phyloP scores from a whole-genome alignment of 192 early-diverging fungal genomes.

The Coemansia sp. region DNA sequence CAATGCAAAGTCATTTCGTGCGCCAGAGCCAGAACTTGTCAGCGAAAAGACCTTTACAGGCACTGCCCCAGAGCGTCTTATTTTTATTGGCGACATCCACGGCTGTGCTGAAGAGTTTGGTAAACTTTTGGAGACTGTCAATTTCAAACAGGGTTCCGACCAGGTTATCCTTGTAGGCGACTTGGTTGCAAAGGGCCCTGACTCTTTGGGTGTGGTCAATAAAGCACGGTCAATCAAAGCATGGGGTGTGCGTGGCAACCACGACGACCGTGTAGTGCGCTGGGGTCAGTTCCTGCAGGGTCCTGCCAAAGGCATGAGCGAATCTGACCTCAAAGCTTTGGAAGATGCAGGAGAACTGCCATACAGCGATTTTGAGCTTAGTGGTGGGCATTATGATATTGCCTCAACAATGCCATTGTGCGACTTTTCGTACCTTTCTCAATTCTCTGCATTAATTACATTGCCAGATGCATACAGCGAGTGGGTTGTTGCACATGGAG shows the following conservation, averaged over 20 bases:
- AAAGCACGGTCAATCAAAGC: constrained; percentile 52
- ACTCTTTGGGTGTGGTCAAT: constrained; percentile 59
- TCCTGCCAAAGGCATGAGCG: constrained; percentile 18
- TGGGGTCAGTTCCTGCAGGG: constrained; percentile 57
- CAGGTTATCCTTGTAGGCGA: constrained; percentile 69
- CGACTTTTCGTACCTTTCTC: constrained; percentile 57
- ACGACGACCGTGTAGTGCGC: constrained; percentile 70
- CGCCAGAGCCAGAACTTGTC: constrained; percentile 16
- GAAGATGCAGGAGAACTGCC: constrained; percentile 14
- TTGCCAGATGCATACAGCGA: constrained; percentile 44
- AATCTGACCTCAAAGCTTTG: constrained; percentile 11
- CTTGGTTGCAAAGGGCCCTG: constrained; percentile 63
- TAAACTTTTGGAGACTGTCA: constrained; percentile 51
- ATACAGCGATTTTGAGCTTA: constrained; percentile 26
- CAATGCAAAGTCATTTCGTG: constrained; percentile 25
- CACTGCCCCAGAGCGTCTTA: constrained; percentile 36
- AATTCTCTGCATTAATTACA: constrained; percentile 59
- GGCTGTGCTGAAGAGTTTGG: constrained; percentile 60
- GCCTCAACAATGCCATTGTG: constrained; percentile 36
- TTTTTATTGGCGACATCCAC: constrained; percentile 75
- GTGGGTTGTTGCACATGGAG: constrained; percentile 68
- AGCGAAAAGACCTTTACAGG: constrained; percentile 4
- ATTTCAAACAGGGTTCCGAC: constrained; percentile 47
- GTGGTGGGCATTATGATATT: constrained; percentile 35
- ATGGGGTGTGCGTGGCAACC: constrained; percentile 69